Conservation (phyloP, 768 basidiomycete species). For the Rhodosporidiobolus odoratus region DNA sequence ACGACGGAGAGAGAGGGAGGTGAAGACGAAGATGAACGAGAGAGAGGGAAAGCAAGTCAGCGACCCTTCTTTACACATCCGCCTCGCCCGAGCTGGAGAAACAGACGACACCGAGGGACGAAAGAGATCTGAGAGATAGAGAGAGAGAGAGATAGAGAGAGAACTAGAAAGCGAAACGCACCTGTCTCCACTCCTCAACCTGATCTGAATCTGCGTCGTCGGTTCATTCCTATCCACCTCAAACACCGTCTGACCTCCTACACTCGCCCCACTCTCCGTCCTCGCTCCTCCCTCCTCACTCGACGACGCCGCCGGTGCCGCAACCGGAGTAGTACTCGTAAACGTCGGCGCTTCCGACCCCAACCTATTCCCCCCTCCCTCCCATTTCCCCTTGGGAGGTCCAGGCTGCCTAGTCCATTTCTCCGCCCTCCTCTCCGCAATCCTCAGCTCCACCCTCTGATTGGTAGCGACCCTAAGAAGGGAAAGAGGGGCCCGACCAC, state of each 20-base stretch:
- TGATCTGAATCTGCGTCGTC: conserved; percentile 81
- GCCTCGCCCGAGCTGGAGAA: too few species aligned
- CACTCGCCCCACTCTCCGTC: not conserved
- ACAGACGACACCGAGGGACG: not conserved
- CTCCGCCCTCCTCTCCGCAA: conserved; percentile 64
- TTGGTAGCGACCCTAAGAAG: conserved; percentile 67
- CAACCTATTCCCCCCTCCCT: conserved; percentile 70
- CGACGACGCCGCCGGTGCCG: conserved; percentile 32
- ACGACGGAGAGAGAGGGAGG: not conserved
- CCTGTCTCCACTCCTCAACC: conserved; percentile 86
- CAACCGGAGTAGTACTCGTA: conserved; percentile 55
- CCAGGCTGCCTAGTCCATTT: conserved; percentile 62
- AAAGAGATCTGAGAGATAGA: too few species aligned
- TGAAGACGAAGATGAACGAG: too few species aligned
- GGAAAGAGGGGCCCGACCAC: conserved; percentile 69
- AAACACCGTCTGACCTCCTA: conserved; percentile 51
- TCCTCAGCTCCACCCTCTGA: conserved; percentile 78
- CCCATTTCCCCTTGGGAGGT: conserved; percentile 55
- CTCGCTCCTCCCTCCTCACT: not conserved
- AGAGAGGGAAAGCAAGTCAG: too few species aligned
- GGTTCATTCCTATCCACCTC: conserved; percentile 77
- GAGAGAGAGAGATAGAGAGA: not conserved
- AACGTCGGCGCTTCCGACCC: conserved; percentile 64
- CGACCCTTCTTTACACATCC: too few species aligned
- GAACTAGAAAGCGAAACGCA: conserved; percentile 43